These are phyloP conservation scores for Ramularia collo-cygni DNA, from an alignment of 2,329 filamentous ascomycete species.

Conservation along the genomic window DNA sequence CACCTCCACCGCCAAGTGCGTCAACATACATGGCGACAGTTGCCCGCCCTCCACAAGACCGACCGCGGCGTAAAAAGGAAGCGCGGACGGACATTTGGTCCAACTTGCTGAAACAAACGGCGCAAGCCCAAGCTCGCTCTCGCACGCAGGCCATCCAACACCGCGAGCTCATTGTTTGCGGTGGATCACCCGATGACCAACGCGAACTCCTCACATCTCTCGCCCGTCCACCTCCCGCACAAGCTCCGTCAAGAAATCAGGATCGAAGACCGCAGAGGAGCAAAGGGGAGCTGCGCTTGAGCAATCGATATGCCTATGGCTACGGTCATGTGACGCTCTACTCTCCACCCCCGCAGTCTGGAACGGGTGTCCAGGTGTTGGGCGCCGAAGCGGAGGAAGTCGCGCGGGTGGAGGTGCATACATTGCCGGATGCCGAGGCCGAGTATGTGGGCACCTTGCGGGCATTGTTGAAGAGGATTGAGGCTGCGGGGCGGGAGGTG, in stretches of 20 bases:
- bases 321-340: slow-evolving; percentile 30
- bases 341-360: slow-evolving; percentile 23
- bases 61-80: slow-evolving; percentile 20
- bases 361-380: slow-evolving; percentile 20
- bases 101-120: slow-evolving; percentile 28
- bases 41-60: slow-evolving; percentile 3
- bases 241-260: slow-evolving; percentile 19
- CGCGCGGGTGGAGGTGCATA: slow-evolving; percentile 27
- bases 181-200: slow-evolving; percentile 28
- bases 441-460: slow-evolving; percentile 25
- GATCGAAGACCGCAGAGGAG: slow-evolving; percentile 17
- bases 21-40: slow-evolving; percentile 14
- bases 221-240: slow-evolving; percentile 23
- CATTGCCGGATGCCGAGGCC: slow-evolving; percentile 25
- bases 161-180: slow-evolving; percentile 26
- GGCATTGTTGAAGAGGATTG: slow-evolving; percentile 16
- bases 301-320: slow-evolving; percentile 30
- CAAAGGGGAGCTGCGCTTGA: slow-evolving; percentile 27
- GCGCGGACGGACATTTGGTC: slow-evolving; percentile 30
- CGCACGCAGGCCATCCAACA: slow-evolving; percentile 27
- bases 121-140: slow-evolving; percentile 30
- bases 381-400: slow-evolving; percentile 29
- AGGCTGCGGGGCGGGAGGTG: slow-evolving; percentile 12
- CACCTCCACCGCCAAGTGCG: too few species aligned
- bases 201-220: slow-evolving; percentile 22